Evolutionary conservation across 495 filamentous ascomycete genomes (phyloP), one percentile per base, ranked within the genome.

Genomic region (Aspergillus avenaceus): DNA sequence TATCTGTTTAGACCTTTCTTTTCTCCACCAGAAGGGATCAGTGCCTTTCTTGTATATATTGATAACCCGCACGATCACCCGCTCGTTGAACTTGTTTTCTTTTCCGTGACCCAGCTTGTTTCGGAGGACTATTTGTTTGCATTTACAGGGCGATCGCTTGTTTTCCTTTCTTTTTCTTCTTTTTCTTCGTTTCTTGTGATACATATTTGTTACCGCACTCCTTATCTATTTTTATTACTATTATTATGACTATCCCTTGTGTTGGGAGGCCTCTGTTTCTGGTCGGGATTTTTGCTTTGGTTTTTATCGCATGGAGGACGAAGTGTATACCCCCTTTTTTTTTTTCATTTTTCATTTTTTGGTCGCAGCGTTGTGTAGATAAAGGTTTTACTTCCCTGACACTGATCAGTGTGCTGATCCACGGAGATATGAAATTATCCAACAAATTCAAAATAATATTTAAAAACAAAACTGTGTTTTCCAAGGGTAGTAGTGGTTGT

Each of bases 1-100:
- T 93, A 71, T 92, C 89, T 58, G 75, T 90, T 59, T 92, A 79
- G 56, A 57, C 47, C 29, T 49, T 44, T 19, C 12, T 4, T 16
- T 43, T 24, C 34, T 31, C 26, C 50, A 50, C 42, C 46, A 28
- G 12, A n/a, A 38, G 50, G 40, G 40, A 52, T 47, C 24, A 21
- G 38, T 32, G 45, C 50, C 36, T 55, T 61, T 71, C 59, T 55
- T 72, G 70, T 73, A 72, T 56, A 74, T 74, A 74, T 52, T 65
- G 49, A 56, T 54, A 64, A 60, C 55, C 52, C 52, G 65, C 29
- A 54, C 36, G 48, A 51, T 49, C 49, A 29, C 36, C 45, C 52
- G 40, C 47, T 55, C 49, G 52, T 49, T 40, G 25, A 38, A 51
- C 41, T 29, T 26, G 24, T 38, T 25, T 47, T n/a, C 23, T 28